Base-by-base conservation (phyloP, 306 rosid genomes). In the Dicorynia guianensis region DNA sequence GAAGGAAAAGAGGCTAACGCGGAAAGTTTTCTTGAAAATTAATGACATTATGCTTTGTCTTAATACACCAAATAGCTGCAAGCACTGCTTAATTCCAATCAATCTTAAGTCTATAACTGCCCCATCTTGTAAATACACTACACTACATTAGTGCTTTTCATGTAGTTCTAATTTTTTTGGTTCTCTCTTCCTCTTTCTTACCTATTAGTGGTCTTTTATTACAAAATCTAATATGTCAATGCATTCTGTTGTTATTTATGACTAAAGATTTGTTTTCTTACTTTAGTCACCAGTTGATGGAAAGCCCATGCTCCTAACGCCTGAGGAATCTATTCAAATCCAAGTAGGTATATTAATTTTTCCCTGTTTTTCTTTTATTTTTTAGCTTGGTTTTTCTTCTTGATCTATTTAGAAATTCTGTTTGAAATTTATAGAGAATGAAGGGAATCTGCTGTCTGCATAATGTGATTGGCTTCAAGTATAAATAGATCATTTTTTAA, bases 221-320 rank as follows among this genome's bases (percentile, higher is more conserved):
- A 34, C 70, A 44, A 76, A 76, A 20, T 67, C 8, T 42, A 18
- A 47, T 74, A 63, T 14, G 30, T 25, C 1, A 25, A 25, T 25
- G 30, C 82, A 52, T 72, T 69, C 20, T 70, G 63, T 59, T 61
- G 56, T 72, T 69, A 40, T 65, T 70, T 71, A 67, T 85, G 61
- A 80, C 76, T 67, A 34, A 55, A 58, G 20, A 36, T 44, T 39
- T n/a, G 17, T 76, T 81, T 44, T 76, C 78, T 79, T 71, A 47
- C 38, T 76, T 63, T 87, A 95, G 97, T 95, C 99, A 48, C 97
- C 97, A 1, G 93, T 92, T 48, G 99, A 95, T 81, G 99, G 99
- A 84, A 92, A 95, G 84, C 97, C 92, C 15, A 95, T 95, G 99
- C 97, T 95, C 64, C 86, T 95, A 38, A 95, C 99, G 58, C 99